Base-by-base conservation (phyloP, 305 asterid species). In the Solanum hybrid region DNA sequence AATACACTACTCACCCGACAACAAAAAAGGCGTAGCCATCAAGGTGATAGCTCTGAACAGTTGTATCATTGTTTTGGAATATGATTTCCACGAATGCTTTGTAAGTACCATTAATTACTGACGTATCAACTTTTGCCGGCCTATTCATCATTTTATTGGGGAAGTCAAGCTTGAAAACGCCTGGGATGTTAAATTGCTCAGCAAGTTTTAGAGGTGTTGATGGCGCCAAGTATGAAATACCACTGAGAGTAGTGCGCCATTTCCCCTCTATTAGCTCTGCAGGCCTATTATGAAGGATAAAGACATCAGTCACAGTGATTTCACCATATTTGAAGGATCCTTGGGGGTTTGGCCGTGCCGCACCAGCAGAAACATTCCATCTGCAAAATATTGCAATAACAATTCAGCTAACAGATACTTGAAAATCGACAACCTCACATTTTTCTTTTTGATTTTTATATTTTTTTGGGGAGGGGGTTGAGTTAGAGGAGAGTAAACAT, bases 341-440 rank as follows among this genome's bases (percentile, higher is more conserved):
- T 91, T 97, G 99, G 37, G 99, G 99, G 87, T 97, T 97, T 26
- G 99, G 99, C 14, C 99, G 97, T 76, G 99, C 99, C 77, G 98
- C 99, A 79, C 98, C 95, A 93, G 99, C 95, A 86, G 99, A 93
- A 87, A 95, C 93, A 86, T 97, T 97, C 98, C 94, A 94, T 92
- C 99, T 97, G 91, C 67, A 88, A 33, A 83, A 75, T 83, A 92
- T 22, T 77, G 90, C 79, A 75, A 73, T 51, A 83, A 90, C 6
- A 74, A 90, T 35, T 93, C 89, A 92, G 94, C 76, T 57, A 75
- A 35, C 87, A 86, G 69, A 89, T 39, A 34, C 46, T 89, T 83
- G 33, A 82, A 24, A 39, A 67, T 33, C 29, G 69, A 87, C 22
- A 39, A 87, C n/a, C 33, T 39, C 89, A 0, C 24, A 37, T 16